phyloP scores from a whole-genome alignment of 331 rosid genomes.

The Quercus phellos region DNA sequence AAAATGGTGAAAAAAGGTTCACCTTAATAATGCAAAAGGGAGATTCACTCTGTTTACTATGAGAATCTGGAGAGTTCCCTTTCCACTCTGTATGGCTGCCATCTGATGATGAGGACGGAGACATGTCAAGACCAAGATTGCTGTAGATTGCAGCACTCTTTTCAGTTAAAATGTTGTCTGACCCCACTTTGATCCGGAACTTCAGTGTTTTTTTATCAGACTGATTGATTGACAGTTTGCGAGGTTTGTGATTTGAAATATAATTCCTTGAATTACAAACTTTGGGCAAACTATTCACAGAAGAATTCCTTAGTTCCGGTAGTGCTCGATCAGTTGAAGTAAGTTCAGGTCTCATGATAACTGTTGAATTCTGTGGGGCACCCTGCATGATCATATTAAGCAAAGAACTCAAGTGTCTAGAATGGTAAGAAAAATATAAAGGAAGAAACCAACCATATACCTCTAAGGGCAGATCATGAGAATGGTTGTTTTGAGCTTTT shows the following conservation, averaged over 20 bases:
- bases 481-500: slow-evolving; percentile 46
- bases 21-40: slow-evolving; percentile 24
- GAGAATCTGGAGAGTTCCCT: slow-evolving; percentile 64
- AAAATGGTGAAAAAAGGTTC: slow-evolving; percentile 8
- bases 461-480: slow-evolving; percentile 37
- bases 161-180: slow-evolving; percentile 54
- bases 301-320: slow-evolving; percentile 20
- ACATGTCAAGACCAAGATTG: slow-evolving; percentile 87
- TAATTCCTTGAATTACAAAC: not conserved
- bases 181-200: slow-evolving; percentile 80
- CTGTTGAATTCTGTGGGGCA: slow-evolving; percentile 49
- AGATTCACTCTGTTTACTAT: slow-evolving; percentile 52
- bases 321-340: slow-evolving; percentile 47
- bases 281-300: not conserved
- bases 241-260: not conserved
- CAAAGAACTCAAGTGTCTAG: slow-evolving; percentile 14
- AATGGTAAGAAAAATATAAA: not conserved
- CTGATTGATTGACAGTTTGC: not conserved
- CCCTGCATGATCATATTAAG: slow-evolving; percentile 30
- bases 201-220: slow-evolving; percentile 61
- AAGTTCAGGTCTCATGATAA: slow-evolving; percentile 51
- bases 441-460: slow-evolving; percentile 18
- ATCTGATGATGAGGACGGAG: slow-evolving; percentile 74
- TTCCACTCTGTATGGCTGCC: slow-evolving; percentile 80
- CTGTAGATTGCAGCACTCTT: slow-evolving; percentile 75